phyloP scores from a whole-genome alignment of 495 filamentous ascomycete species.

The Aspergillus sparsus region DNA sequence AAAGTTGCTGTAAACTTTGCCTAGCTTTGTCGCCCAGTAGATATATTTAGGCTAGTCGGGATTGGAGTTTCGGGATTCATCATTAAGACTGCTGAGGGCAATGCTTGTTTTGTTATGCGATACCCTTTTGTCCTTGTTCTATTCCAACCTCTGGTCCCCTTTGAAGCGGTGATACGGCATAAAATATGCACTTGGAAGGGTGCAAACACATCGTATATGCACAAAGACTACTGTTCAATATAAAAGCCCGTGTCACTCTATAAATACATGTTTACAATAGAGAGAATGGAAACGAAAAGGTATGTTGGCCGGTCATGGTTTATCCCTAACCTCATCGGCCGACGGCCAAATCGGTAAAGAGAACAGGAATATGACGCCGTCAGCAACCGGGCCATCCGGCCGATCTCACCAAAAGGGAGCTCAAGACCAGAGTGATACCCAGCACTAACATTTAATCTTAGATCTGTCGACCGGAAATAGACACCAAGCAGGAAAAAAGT shows the following conservation, averaged over 20 bases:
- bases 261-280: background rate
- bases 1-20: slow-evolving; percentile 68
- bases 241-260: background rate
- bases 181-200: background rate
- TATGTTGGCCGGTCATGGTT: slow-evolving; percentile 83
- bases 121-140: background rate
- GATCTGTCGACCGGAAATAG: slow-evolving; percentile 90
- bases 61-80: background rate
- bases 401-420: slow-evolving; percentile 74
- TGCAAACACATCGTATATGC: too few species aligned
- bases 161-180: background rate
- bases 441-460: slow-evolving; percentile 65
- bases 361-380: slow-evolving; percentile 85
- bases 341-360: slow-evolving; percentile 76
- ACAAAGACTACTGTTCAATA: too few species aligned
- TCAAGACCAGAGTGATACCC: slow-evolving; percentile 55
- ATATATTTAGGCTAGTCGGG: background rate
- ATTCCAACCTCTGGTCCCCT: background rate
- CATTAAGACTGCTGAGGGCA: too few species aligned
- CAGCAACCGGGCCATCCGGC: slow-evolving; percentile 56
- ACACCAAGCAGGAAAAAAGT: slow-evolving; percentile 63
- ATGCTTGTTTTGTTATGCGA: background rate
- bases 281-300: slow-evolving; percentile 13
- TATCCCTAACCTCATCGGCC: slow-evolving; percentile 78
- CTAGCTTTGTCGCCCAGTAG: slow-evolving; percentile 8